Percentiles rank a stretch among this genome's conserved stretches.
These are phyloP conservation scores for Nemania serpens DNA, from an alignment of 2,329 filamentous ascomycete genomes.

Conservation along the genomic window DNA sequence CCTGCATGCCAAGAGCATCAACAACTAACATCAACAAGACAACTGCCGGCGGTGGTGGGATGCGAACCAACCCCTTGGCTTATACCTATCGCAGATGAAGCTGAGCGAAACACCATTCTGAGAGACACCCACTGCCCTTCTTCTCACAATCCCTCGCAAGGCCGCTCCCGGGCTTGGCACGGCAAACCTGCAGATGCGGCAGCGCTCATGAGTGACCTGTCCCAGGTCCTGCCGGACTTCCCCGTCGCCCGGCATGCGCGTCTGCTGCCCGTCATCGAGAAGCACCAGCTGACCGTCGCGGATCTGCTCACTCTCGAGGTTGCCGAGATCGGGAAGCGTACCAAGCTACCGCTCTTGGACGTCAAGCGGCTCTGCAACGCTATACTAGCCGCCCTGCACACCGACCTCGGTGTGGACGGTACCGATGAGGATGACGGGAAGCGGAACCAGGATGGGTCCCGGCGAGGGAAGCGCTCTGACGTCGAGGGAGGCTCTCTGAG, in stretches of 20 bases:
- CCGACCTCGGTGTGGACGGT: constrained; percentile 54
- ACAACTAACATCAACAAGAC: neutral
- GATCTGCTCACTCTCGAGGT: constrained; percentile 87
- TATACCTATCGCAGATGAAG: neutral
- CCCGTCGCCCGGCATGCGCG: constrained; percentile 71
- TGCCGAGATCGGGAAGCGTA: constrained; percentile 82
- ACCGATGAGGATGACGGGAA: neutral
- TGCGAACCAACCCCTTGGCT: no score
- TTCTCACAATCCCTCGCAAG: neutral
- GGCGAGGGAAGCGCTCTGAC: constrained; percentile 5
- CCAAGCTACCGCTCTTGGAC: constrained; percentile 79
- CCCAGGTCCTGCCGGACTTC: constrained; percentile 80
- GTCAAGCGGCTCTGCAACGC: constrained; percentile 73
- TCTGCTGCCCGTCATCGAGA: constrained; percentile 80
- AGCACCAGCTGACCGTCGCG: constrained; percentile 73
- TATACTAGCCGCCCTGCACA: constrained; percentile 69
- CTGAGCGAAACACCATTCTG: neutral
- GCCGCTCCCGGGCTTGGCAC: constrained; percentile 18
- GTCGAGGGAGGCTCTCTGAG: constrained; percentile 26
- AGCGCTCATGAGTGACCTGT: constrained; percentile 79
- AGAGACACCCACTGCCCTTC: neutral
- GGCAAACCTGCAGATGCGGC: constrained; percentile 28
- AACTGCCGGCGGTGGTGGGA: no score
- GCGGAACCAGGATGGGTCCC: constrained; percentile 5
- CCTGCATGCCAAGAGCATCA: neutral